These are phyloP conservation scores for Saksenaea vasiformis DNA, from an alignment of 371 early-diverging fungal species.

Conservation along the genomic window DNA sequence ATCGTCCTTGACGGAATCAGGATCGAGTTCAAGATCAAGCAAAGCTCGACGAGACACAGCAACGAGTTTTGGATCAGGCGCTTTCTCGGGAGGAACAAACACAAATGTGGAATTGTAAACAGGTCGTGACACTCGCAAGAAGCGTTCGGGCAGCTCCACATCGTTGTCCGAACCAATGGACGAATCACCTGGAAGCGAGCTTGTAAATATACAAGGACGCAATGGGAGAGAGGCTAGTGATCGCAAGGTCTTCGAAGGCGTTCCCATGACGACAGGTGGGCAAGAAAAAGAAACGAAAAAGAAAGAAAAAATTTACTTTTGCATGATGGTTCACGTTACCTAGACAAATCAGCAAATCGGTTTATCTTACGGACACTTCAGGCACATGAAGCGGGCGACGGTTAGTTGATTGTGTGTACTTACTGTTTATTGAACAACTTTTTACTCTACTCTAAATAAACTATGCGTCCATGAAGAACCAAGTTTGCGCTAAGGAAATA, in stretches of 20 bases:
- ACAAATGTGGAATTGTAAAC: constrained; percentile 65
- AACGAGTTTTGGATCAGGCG: constrained; percentile 47
- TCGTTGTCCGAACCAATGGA: constrained; percentile 22
- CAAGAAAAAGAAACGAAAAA: not conserved
- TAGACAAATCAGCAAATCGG: no score
- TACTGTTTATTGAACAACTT: no score
- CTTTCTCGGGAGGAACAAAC: constrained; percentile 58
- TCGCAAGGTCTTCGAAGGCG: constrained; percentile 9
- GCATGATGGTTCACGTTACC: not conserved
- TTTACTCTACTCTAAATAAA: no score
- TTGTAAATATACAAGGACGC: constrained; percentile 35
- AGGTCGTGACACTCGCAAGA: constrained; percentile 49
- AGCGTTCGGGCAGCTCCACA: constrained; percentile 15
- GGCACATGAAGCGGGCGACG: no score
- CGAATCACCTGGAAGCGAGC: constrained; percentile 31
- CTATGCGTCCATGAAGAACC: no score
- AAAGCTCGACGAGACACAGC: constrained; percentile 43
- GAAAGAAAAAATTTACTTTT: not conserved
- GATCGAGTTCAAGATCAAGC: constrained; percentile 46
- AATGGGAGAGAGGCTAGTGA: constrained; percentile 30
- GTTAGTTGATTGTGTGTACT: no score
- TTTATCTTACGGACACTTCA: no score
- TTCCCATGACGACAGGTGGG: constrained; percentile 10
- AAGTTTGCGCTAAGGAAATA: no score
- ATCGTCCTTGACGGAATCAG: constrained; percentile 16